Conservation (phyloP, 331 rosid species). For the Malus hybrid region DNA sequence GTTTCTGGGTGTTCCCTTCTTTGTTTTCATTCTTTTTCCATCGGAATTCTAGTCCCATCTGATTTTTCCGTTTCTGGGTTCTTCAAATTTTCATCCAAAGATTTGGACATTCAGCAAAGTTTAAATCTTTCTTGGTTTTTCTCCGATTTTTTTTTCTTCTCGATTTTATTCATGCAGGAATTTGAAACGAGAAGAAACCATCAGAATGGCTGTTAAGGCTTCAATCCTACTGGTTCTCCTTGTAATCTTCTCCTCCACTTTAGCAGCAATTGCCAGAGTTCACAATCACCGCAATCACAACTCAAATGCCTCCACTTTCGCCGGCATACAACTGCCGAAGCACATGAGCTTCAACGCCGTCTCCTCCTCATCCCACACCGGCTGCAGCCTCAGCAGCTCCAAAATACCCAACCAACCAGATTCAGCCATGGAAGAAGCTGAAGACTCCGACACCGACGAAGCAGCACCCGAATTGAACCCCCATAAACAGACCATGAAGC, state of each 20-base stretch:
- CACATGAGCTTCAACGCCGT: constrained; percentile 55
- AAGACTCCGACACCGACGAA: constrained; percentile 6
- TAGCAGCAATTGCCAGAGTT: constrained; percentile 24
- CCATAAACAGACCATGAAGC: constrained; percentile 44
- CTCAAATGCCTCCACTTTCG: constrained; percentile 55
- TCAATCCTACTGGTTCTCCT: constrained; percentile 26
- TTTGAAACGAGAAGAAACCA: constrained; percentile 18
- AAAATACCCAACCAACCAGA: constrained; percentile 21
- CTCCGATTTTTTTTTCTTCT: neutral
- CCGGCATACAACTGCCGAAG: constrained; percentile 58
- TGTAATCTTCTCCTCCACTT: constrained; percentile 20
- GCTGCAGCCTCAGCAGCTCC: constrained; percentile 38
- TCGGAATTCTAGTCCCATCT: neutral
- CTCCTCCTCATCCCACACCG: constrained; percentile 46
- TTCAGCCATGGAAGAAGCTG: constrained; percentile 1
- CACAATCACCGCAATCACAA: constrained; percentile 25
- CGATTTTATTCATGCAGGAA: constrained; percentile 29
- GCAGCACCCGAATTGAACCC: constrained; percentile 4
- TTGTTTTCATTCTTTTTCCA: neutral
- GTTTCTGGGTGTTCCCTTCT: neutral
- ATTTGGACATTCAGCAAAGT: neutral
- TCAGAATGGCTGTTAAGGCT: constrained; percentile 36
- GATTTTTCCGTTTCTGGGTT: constrained; percentile 17
- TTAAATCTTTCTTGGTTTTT: constrained; percentile 15
- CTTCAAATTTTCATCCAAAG: neutral